phyloP scores from a whole-genome alignment of 805 yeast genomes.

The Saccharomyces paradoxus region DNA sequence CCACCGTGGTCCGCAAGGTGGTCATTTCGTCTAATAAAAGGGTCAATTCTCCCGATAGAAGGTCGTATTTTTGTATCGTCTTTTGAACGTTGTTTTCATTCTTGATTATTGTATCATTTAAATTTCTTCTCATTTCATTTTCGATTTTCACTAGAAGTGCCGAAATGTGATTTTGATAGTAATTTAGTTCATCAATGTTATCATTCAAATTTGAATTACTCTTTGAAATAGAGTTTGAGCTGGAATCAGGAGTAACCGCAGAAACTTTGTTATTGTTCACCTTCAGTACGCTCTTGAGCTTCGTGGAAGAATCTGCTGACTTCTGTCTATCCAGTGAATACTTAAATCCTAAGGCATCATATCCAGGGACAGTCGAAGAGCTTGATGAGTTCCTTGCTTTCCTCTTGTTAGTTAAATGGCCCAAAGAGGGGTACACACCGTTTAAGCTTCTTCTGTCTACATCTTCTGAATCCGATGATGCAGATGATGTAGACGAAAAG shows the following conservation, averaged over 20 bases:
- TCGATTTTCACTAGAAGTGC: constrained; percentile 21
- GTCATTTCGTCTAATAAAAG: constrained; percentile 20
- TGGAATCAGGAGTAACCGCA: background rate
- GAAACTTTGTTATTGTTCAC: background rate
- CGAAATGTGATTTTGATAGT: constrained; percentile 20
- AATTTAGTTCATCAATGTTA: constrained; percentile 13
- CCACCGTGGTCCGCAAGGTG: constrained; percentile 24
- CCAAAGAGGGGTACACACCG: background rate
- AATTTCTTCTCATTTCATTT: constrained; percentile 13
- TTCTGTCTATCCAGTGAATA: background rate
- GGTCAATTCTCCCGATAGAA: constrained; percentile 20
- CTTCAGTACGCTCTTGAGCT: background rate
- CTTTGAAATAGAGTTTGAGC: background rate
- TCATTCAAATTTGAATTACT: background rate
- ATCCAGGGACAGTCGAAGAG: background rate
- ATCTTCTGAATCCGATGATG: background rate
- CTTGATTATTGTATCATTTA: constrained; percentile 18
- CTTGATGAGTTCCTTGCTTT: background rate
- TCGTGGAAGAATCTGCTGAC: background rate
- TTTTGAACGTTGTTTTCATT: constrained; percentile 26
- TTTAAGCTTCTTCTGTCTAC: background rate
- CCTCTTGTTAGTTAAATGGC: background rate
- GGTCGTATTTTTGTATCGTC: constrained; percentile 20
- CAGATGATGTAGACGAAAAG: background rate
- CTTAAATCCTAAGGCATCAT: background rate